Conservation (phyloP, 306 rosid species). For the Cucurbita ficifolia region DNA sequence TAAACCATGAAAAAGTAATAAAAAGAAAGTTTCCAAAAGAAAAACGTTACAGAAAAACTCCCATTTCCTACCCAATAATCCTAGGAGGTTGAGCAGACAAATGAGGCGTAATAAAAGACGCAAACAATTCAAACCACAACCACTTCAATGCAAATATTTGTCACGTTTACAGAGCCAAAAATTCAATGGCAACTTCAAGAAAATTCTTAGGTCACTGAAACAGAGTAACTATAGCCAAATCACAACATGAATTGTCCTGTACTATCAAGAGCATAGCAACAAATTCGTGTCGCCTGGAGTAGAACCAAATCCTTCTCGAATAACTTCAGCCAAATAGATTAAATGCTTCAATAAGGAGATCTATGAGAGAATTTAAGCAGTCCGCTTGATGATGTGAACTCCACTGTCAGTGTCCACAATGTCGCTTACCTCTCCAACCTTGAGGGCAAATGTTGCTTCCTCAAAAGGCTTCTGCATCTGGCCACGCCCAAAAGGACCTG, state of each 20-base stretch:
- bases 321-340: background rate
- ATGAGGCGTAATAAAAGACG: background rate
- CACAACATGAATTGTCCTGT: background rate
- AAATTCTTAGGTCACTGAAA: background rate
- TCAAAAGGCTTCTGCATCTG: constrained; percentile 99
- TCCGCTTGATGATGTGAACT: constrained; percentile 80
- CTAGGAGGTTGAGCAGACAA: background rate
- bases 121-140: background rate
- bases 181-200: background rate
- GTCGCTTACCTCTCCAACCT: constrained; percentile 77
- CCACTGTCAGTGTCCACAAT: constrained; percentile 94
- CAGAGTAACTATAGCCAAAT: background rate
- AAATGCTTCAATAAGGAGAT: background rate
- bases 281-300: background rate
- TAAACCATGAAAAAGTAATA: too few species aligned
- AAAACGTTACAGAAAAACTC: too few species aligned
- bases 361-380: constrained; percentile 27
- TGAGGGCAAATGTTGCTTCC: constrained; percentile 61
- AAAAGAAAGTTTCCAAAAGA: background rate
- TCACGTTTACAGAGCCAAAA: background rate
- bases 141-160: background rate
- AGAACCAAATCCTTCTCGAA: background rate
- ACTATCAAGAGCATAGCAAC: background rate
- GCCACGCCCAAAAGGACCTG: constrained; percentile 91
- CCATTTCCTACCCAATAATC: background rate